Conservation (phyloP, 768 basidiomycete genomes). For the Tricholoma sp. region DNA sequence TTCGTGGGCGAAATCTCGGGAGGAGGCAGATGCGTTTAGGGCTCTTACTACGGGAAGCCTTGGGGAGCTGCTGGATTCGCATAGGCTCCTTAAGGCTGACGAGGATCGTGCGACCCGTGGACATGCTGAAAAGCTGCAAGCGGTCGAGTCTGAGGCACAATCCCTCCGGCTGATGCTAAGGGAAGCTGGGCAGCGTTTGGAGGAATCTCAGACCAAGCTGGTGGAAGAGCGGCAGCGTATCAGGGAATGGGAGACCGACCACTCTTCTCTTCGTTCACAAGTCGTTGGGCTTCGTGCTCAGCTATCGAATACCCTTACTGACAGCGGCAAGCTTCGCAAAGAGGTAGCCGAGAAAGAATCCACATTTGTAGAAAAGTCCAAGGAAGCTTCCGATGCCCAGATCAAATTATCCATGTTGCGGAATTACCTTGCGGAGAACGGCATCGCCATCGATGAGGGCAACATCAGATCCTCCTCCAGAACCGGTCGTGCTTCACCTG, state of each 20-base stretch:
- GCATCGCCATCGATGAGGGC: conserved; percentile 73
- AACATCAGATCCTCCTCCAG: conserved; percentile 45
- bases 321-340: conserved; percentile 64
- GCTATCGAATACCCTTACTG: conserved; percentile 60
- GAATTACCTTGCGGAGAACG: conserved; percentile 84
- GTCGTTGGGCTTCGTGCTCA: conserved; percentile 70
- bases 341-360: conserved; percentile 64
- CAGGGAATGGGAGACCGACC: conserved; percentile 61
- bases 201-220: conserved; percentile 62
- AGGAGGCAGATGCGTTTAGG: conserved; percentile 88
- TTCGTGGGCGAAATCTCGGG: conserved; percentile 85
- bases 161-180: conserved; percentile 78
- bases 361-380: conserved; percentile 55
- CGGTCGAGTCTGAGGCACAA: conserved; percentile 70
- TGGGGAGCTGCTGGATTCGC: conserved; percentile 83
- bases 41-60: conserved; percentile 82
- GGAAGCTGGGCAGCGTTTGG: conserved; percentile 66
- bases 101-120: conserved; percentile 73
- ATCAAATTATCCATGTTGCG: conserved; percentile 77
- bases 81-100: conserved; percentile 78
- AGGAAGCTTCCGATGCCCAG: conserved; percentile 62
- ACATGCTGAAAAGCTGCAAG: conserved; percentile 77
- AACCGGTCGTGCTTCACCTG: conserved; percentile 33
- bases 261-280: conserved; percentile 63
- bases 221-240: conserved; percentile 60